Evolutionary conservation across 768 basidiomycete genomes (phyloP).

Genomic region (Sporobolomyces roseus): DNA sequence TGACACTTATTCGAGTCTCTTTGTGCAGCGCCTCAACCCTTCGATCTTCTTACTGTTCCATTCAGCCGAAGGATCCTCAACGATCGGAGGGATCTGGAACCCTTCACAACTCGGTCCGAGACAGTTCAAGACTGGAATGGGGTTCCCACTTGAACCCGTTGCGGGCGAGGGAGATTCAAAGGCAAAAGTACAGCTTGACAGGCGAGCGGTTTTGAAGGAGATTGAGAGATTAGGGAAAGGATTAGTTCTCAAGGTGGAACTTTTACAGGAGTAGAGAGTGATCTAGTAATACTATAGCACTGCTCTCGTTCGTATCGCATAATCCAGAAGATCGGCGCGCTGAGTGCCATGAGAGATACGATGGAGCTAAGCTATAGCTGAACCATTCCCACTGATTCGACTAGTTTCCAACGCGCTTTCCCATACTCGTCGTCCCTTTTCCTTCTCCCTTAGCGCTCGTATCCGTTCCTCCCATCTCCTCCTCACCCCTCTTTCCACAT

Average conservation of each 20-base stretch:
- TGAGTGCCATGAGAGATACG: too few relatives aligned
- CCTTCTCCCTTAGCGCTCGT: too few relatives aligned
- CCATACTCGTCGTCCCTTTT: too few relatives aligned
- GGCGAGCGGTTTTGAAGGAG: conserved; percentile 64
- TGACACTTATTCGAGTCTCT: not conserved
- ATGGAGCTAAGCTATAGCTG: too few relatives aligned
- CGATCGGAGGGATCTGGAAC: conserved; percentile 83
- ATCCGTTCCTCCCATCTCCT: not conserved
- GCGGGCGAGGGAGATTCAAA: conserved; percentile 48
- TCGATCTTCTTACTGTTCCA: conserved; percentile 63
- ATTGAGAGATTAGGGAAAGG: conserved; percentile 71
- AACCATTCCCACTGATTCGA: too few relatives aligned
- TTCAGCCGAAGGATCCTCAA: conserved; percentile 72
- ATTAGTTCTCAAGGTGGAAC: conserved; percentile 54
- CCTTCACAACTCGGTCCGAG: conserved; percentile 61
- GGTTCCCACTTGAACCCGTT: conserved; percentile 67
- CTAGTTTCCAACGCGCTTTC: too few relatives aligned
- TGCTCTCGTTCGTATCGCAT: too few relatives aligned
- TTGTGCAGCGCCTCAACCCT: conserved; percentile 62
- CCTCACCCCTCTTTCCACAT: not conserved
- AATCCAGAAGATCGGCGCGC: too few relatives aligned
- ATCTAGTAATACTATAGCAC: too few relatives aligned
- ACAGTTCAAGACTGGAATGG: conserved; percentile 74
- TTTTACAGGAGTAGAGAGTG: conserved; percentile 6
- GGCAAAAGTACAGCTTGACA: conserved; percentile 44